A percentile compares a stretch with the other conserved stretches of the same genome.
phyloP scores from a whole-genome alignment of 441 rosid genomes.

The Erodium trifolium region DNA sequence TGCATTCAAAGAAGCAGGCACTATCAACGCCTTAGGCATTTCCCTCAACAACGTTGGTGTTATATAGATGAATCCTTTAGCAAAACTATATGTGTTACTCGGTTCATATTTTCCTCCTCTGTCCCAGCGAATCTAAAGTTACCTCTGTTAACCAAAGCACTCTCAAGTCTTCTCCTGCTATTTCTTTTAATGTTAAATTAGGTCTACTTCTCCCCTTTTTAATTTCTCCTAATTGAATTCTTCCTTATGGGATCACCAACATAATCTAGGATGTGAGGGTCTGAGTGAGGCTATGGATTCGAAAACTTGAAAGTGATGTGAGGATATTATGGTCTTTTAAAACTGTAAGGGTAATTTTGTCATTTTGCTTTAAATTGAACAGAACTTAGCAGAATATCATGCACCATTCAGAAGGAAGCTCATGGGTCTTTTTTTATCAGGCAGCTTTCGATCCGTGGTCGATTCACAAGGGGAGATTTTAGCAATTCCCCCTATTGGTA shows the following conservation, averaged over 20 bases:
- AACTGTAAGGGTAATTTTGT: no score
- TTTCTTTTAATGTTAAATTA: background rate
- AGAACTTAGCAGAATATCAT: no score
- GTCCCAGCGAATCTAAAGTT: background rate
- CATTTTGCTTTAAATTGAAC: background rate
- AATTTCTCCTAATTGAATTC: background rate
- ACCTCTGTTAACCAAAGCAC: background rate
- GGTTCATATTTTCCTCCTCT: background rate
- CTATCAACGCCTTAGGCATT: background rate
- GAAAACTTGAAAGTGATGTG: no score
- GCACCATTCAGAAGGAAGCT: no score
- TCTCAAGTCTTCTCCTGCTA: background rate
- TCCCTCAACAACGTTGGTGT: background rate
- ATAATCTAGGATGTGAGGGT: background rate
- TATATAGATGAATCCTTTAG: no score
- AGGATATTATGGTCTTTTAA: no score
- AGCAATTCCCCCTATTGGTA: background rate
- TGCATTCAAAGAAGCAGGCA: conserved; percentile 7
- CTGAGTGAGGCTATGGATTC: no score
- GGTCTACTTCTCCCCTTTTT: background rate
- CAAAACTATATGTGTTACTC: no score
- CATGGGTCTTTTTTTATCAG: no score
- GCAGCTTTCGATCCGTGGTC: no score
- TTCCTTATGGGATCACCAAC: background rate
- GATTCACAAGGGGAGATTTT: no score